These are phyloP conservation scores for Lactifluus subvellereus DNA, from an alignment of 768 basidiomycete species.

Conservation along the genomic window DNA sequence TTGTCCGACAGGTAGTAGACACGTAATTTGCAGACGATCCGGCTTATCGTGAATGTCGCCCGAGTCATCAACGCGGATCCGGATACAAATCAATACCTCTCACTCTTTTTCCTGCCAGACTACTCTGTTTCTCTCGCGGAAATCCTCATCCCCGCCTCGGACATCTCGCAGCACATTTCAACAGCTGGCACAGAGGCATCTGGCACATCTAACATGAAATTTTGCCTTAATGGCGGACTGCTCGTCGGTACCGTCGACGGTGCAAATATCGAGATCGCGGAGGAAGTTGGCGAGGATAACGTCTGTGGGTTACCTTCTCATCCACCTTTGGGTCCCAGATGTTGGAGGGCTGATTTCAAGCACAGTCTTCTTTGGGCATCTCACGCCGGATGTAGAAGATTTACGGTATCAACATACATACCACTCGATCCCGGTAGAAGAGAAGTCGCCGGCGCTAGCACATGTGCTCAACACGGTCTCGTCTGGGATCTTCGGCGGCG, in stretches of 20 bases:
- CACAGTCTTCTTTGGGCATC: constrained; percentile 83
- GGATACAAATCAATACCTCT: constrained; percentile 81
- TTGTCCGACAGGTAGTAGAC: background rate
- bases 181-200: constrained; percentile 94
- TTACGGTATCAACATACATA: constrained; percentile 83
- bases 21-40: constrained; percentile 58
- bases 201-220: constrained; percentile 83
- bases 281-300: constrained; percentile 89
- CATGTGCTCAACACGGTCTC: constrained; percentile 73
- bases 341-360: background rate
- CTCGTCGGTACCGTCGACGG: constrained; percentile 88
- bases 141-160: constrained; percentile 83
- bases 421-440: constrained; percentile 70
- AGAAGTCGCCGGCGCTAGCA: constrained; percentile 80
- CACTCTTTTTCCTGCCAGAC: constrained; percentile 93
- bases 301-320: constrained; percentile 58
- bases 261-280: constrained; percentile 94
- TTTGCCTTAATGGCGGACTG: constrained; percentile 86
- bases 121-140: constrained; percentile 85
- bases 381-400: constrained; percentile 84
- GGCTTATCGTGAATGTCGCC: constrained; percentile 88
- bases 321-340: background rate
- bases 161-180: constrained; percentile 94
- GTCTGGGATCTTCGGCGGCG: constrained; percentile 74
- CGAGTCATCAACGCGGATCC: constrained; percentile 76